Percentiles rank a stretch among this genome's conserved stretches.
Conservation (phyloP, 306 rosid genomes). For the Corylus avellana region DNA sequence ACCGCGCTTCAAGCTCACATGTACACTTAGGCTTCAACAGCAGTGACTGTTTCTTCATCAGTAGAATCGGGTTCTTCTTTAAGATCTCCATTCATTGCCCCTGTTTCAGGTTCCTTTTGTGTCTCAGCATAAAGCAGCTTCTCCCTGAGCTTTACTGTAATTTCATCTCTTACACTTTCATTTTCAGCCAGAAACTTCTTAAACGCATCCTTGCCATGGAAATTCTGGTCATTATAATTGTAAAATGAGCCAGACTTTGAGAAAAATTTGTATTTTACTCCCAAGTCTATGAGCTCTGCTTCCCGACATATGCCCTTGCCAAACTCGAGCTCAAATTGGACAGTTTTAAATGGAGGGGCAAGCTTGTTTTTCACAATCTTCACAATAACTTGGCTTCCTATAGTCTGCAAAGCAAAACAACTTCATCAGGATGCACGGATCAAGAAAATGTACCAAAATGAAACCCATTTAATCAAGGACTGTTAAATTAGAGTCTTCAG, state of each 20-base stretch:
- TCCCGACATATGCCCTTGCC: slow-evolving; percentile 79
- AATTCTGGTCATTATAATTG: slow-evolving; percentile 45
- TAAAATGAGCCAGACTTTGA: slow-evolving; percentile 51
- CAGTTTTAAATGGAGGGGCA: slow-evolving; percentile 86
- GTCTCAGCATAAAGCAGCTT: slow-evolving; percentile 45
- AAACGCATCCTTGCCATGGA: slow-evolving; percentile 67
- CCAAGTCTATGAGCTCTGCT: slow-evolving; percentile 65
- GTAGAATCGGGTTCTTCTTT: slow-evolving; percentile 63
- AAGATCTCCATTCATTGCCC: slow-evolving; percentile 28
- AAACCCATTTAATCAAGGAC: not conserved
- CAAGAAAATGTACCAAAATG: slow-evolving; percentile 6
- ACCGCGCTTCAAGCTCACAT: slow-evolving; percentile 14
- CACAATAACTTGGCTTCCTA: slow-evolving; percentile 81
- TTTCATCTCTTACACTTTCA: slow-evolving; percentile 51
- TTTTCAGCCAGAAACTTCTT: slow-evolving; percentile 62
- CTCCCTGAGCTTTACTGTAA: slow-evolving; percentile 58
- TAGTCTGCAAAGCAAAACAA: slow-evolving; percentile 44
- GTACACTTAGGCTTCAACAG: slow-evolving; percentile 52
- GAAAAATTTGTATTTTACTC: slow-evolving; percentile 61
- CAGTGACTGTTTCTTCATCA: slow-evolving; percentile 54
- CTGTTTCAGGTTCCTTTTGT: slow-evolving; percentile 39
- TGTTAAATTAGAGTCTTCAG: slow-evolving; percentile 6
- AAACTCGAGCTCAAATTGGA: slow-evolving; percentile 82
- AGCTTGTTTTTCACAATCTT: slow-evolving; percentile 96
- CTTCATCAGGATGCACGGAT: slow-evolving; percentile 11